Evolutionary conservation across 768 basidiomycete species (phyloP).

Genomic region (Auricularia sp.): DNA sequence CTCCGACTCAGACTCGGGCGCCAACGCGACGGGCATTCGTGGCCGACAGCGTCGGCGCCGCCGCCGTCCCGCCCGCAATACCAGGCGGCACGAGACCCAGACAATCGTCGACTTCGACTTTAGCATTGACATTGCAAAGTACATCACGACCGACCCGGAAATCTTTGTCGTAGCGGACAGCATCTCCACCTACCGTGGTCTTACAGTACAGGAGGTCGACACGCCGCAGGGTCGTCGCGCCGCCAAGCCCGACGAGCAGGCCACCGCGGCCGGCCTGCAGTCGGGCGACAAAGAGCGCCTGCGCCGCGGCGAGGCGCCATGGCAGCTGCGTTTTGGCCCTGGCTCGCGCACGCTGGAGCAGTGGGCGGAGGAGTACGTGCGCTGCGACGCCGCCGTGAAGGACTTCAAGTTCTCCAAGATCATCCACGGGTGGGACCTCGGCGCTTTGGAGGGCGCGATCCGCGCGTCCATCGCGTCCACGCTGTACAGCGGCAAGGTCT

Average conservation of each 20-base stretch:
- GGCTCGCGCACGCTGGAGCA: constrained; percentile 56
- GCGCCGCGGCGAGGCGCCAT: constrained; percentile 35
- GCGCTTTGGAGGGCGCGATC: constrained; percentile 31
- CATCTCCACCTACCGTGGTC: constrained; percentile 55
- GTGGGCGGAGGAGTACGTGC: constrained; percentile 80
- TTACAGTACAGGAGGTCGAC: constrained; percentile 50
- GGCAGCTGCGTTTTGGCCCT: constrained; percentile 21
- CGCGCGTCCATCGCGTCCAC: constrained; percentile 30
- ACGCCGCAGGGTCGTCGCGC: constrained; percentile 18
- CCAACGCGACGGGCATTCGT: neutral
- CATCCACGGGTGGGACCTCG: constrained; percentile 51
- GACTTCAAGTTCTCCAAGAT: constrained; percentile 55
- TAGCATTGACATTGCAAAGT: constrained; percentile 41
- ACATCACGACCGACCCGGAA: constrained; percentile 27
- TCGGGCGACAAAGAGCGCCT: constrained; percentile 33
- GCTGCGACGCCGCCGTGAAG: constrained; percentile 58
- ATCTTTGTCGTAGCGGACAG: constrained; percentile 58
- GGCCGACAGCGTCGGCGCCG: constrained; percentile 15
- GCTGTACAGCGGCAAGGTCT: constrained; percentile 29
- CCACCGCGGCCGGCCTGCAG: constrained; percentile 38
- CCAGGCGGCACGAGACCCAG: constrained; percentile 46
- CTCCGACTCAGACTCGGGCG: constrained; percentile 36
- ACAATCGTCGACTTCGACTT: constrained; percentile 63
- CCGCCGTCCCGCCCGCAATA: constrained; percentile 25
- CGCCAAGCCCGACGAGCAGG: constrained; percentile 17